These are phyloP conservation scores for Collybia nuda DNA, from an alignment of 768 basidiomycete genomes.

Conservation along the genomic window DNA sequence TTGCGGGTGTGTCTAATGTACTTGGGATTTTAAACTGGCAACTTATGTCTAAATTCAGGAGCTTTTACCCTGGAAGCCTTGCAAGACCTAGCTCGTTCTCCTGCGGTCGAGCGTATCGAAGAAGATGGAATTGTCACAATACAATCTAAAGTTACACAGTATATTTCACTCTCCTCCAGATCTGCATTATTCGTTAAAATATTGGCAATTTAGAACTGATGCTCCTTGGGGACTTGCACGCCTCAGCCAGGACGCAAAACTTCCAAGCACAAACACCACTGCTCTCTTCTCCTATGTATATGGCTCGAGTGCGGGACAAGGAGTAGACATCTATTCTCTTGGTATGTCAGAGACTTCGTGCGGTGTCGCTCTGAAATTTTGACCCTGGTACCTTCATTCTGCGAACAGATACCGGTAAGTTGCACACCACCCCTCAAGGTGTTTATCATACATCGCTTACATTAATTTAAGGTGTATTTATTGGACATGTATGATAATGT, in stretches of 20 bases:
- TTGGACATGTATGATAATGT: no score
- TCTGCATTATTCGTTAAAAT: background rate
- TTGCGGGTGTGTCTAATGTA: constrained; percentile 6
- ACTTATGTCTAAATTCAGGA: background rate
- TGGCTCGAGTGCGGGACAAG: background rate
- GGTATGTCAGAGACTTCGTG: background rate
- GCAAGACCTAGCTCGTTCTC: constrained; percentile 4
- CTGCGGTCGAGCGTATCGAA: constrained; percentile 8
- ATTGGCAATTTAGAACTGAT: constrained; percentile 6
- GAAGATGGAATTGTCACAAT: constrained; percentile 10
- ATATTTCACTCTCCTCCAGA: background rate
- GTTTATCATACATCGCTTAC: no score
- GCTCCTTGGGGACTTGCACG: constrained; percentile 18
- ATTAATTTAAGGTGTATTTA: no score
- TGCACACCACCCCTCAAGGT: no score
- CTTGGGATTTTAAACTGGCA: no score
- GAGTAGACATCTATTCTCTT: constrained; percentile 15
- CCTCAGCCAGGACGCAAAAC: constrained; percentile 12
- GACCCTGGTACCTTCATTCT: background rate
- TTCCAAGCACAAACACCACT: no score
- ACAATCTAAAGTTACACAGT: constrained; percentile 2
- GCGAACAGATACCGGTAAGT: constrained; percentile 11
- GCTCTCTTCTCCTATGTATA: no score
- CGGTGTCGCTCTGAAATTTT: no score
- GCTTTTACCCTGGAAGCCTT: constrained; percentile 7